These are phyloP conservation scores for Tritrichomonas foetus DNA, from an alignment of 208 protist species.

Conservation along the genomic window DNA sequence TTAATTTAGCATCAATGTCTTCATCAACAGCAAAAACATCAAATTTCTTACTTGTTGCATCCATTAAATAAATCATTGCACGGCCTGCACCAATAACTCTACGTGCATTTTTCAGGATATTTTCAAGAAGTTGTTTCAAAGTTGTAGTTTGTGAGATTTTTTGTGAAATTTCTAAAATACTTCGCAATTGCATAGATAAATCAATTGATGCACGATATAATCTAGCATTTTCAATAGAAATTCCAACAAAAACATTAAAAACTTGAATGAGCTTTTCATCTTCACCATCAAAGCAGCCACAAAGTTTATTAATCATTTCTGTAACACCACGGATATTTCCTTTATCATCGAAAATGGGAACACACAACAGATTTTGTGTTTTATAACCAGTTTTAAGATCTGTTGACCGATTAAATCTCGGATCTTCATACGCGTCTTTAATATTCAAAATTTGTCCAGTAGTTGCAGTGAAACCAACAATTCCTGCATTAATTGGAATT, in stretches of 20 bases:
- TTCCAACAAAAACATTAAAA: conserved; percentile 3
- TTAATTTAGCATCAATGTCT: background rate
- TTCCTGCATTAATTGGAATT: background rate
- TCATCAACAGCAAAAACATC: background rate
- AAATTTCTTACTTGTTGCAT: background rate
- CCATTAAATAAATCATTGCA: background rate
- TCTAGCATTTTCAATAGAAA: background rate
- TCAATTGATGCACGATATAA: conserved; percentile 25
- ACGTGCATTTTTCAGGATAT: background rate
- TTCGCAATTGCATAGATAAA: background rate
- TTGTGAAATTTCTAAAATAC: background rate
- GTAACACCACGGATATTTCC: conserved; percentile 52
- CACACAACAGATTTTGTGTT: background rate
- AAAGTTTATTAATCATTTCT: conserved; percentile 54
- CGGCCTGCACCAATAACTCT: background rate
- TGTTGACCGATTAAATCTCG: background rate
- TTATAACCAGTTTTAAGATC: background rate
- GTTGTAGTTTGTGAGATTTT: background rate
- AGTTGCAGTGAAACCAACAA: conserved; percentile 23
- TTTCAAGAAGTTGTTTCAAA: background rate
- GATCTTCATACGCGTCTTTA: conserved; percentile 25
- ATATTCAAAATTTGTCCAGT: conserved; percentile 26
- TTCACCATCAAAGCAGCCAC: background rate
- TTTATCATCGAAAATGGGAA: conserved; percentile 43
- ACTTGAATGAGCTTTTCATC: background rate